Evolutionary conservation across 805 yeast species (phyloP).

Genomic region (Wickerhamomyces ciferrii): DNA sequence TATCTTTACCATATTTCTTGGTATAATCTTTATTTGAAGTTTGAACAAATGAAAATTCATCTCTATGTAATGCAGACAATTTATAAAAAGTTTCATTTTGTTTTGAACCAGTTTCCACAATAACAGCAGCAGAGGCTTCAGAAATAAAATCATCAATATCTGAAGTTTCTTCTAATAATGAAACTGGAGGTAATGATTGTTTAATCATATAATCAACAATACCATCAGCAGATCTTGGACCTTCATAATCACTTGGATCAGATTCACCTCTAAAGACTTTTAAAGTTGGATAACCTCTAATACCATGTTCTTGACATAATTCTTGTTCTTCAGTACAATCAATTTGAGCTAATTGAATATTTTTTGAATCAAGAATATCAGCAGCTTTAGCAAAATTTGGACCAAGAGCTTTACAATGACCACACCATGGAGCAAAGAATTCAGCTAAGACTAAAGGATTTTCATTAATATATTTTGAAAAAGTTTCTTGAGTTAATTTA

Average conservation of each 20-base stretch:
- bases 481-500: slow-evolving; percentile 62
- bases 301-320: slow-evolving; percentile 60
- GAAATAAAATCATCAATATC: slow-evolving; percentile 46
- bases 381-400: slow-evolving; percentile 80
- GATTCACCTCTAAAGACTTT: slow-evolving; percentile 58
- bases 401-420: slow-evolving; percentile 86
- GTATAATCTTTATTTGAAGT: slow-evolving; percentile 30
- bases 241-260: slow-evolving; percentile 62
- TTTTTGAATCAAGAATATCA: slow-evolving; percentile 49
- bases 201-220: slow-evolving; percentile 77
- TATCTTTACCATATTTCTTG: slow-evolving; percentile 27
- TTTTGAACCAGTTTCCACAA: slow-evolving; percentile 48
- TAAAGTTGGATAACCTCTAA: slow-evolving; percentile 82
- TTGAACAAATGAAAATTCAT: slow-evolving; percentile 56
- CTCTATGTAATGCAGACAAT: slow-evolving; percentile 62
- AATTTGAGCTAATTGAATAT: slow-evolving; percentile 73
- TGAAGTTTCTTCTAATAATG: slow-evolving; percentile 39
- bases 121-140: slow-evolving; percentile 43
- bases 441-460: slow-evolving; percentile 82
- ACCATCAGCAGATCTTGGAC: slow-evolving; percentile 78
- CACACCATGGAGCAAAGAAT: slow-evolving; percentile 97
- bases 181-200: slow-evolving; percentile 75
- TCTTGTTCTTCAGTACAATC: slow-evolving; percentile 79
- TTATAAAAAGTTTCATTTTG: slow-evolving; percentile 52
- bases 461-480: slow-evolving; percentile 56